These are phyloP conservation scores for Vaccinium vitisidaea DNA, from an alignment of 148 eudicot species.

Conservation along the genomic window DNA sequence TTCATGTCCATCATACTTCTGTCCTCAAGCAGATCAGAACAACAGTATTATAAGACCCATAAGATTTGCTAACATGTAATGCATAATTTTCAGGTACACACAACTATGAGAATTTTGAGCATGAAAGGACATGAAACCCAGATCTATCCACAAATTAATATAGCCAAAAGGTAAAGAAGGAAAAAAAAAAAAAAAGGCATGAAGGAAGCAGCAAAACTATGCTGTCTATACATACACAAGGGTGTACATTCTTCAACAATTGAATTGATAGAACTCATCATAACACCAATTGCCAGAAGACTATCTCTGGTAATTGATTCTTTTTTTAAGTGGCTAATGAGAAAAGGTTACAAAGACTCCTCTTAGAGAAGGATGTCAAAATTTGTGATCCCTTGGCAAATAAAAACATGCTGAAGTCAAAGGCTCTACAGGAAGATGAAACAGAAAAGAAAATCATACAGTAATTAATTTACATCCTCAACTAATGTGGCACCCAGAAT, in stretches of 20 bases:
- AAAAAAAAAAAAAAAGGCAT: background rate
- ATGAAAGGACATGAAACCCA: background rate
- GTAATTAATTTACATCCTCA: background rate
- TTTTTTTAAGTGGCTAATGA: background rate
- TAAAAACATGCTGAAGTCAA: background rate
- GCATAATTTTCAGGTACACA: background rate
- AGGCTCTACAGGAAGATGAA: background rate
- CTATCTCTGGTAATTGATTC: background rate
- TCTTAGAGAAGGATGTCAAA: background rate
- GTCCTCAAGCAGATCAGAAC: background rate
- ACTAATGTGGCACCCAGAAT: background rate
- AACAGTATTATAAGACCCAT: background rate
- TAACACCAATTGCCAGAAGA: background rate
- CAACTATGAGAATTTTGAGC: background rate
- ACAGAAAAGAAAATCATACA: background rate
- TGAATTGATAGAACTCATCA: background rate
- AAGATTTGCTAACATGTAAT: background rate
- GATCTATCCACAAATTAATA: background rate
- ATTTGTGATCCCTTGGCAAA: background rate
- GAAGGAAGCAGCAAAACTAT: background rate
- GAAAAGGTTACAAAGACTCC: background rate
- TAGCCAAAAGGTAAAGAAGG: background rate
- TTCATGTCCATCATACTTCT: background rate
- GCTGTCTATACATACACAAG: background rate
- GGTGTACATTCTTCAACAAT: background rate